Conservation (phyloP, 352 stramenopile genomes). For the Globisporangium nagaii region DNA sequence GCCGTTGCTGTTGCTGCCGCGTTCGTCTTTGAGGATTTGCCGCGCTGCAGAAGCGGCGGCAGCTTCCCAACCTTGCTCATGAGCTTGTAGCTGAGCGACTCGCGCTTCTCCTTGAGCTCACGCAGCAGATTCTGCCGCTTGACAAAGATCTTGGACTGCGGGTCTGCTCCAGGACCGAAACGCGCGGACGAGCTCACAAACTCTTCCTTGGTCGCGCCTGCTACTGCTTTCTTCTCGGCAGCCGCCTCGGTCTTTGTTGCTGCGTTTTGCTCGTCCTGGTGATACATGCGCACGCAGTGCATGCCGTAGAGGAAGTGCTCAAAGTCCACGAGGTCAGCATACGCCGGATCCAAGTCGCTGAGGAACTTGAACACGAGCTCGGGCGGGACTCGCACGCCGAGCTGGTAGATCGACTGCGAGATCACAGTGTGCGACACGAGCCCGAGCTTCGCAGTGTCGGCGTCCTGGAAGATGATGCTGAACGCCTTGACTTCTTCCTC, state of each 20-base stretch:
- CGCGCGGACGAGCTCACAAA: slow-evolving; percentile 54
- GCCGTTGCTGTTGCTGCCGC: not conserved
- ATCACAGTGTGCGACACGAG: slow-evolving; percentile 68
- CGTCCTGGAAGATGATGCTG: slow-evolving; percentile 50
- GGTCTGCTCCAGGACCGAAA: slow-evolving; percentile 47
- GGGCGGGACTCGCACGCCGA: slow-evolving; percentile 51
- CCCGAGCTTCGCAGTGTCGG: slow-evolving; percentile 53
- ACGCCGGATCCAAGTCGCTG: slow-evolving; percentile 50
- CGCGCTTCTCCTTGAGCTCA: slow-evolving; percentile 65
- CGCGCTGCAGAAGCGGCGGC: slow-evolving; percentile 36
- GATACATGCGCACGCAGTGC: slow-evolving; percentile 61
- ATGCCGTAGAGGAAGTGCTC: slow-evolving; percentile 82
- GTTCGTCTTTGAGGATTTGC: not conserved
- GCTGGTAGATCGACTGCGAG: slow-evolving; percentile 63
- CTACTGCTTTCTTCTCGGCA: not conserved
- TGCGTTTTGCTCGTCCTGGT: slow-evolving; percentile 46
- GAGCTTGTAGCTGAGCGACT: slow-evolving; percentile 64
- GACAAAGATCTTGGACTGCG: slow-evolving; percentile 46
- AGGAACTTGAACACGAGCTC: slow-evolving; percentile 46
- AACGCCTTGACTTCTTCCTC: slow-evolving; percentile 65
- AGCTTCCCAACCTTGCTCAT: slow-evolving; percentile 53
- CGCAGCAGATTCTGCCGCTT: slow-evolving; percentile 72
- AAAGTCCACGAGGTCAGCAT: slow-evolving; percentile 73
- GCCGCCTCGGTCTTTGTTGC: not conserved
- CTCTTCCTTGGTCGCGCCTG: slow-evolving; percentile 18